A percentile compares a stretch with the other conserved stretches of the same genome.
Conservation (phyloP, 345 rosid genomes). For the Syzygium grande region DNA sequence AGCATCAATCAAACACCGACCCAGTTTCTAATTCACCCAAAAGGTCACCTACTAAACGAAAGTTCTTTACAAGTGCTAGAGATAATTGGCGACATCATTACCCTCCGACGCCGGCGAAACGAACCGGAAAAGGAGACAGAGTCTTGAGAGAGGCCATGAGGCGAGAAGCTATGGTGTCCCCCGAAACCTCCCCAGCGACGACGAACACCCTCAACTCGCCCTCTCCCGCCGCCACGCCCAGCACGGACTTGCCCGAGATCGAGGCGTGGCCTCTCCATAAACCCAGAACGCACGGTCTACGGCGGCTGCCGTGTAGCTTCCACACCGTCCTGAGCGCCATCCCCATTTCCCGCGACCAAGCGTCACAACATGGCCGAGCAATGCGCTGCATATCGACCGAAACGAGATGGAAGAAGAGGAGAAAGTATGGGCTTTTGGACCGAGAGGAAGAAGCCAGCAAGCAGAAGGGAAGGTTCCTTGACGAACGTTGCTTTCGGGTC, state of each 20-base stretch:
- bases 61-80: no score
- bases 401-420: neutral
- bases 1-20: neutral
- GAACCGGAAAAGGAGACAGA: conserved; percentile 58
- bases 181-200: conserved; percentile 90
- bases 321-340: neutral
- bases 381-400: neutral
- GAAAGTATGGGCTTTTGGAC: neutral
- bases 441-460: neutral
- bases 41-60: neutral
- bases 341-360: neutral
- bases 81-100: conserved; percentile 11
- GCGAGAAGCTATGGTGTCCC: conserved; percentile 78
- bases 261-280: conserved; percentile 9
- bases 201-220: conserved; percentile 79
- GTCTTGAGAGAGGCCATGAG: conserved; percentile 71
- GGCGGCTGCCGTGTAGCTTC: neutral
- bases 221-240: conserved; percentile 42
- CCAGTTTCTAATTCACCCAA: neutral
- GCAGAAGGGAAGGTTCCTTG: neutral
- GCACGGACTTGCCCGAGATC: conserved; percentile 25
- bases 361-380: neutral
- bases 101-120: conserved; percentile 96
- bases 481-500: neutral
- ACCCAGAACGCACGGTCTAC: neutral